Base-by-base conservation (phyloP, 129 eudicot species). In the Pulicaria dysenterica region DNA sequence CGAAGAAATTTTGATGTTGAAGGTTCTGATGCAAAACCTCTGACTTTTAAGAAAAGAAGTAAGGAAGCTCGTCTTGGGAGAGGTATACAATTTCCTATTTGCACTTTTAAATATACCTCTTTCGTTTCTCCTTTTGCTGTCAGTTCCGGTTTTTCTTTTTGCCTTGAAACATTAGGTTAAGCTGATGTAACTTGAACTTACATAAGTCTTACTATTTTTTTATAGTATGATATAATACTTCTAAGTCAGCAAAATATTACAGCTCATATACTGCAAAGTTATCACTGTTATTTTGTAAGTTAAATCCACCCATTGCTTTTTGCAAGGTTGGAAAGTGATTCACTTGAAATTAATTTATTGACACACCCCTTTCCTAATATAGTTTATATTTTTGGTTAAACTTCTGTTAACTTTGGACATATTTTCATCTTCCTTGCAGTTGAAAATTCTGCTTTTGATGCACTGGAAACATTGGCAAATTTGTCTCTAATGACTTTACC, bases 391-490 rank as follows among this genome's bases (percentile, higher is more conserved):
- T 24, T 24, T 24, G 31, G 31, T 17, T 31, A 31, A n/a, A 4
- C 36, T 40, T 63, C 8, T 14, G 46, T 45, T 19, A 45, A 17
- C 24, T 6, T 44, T 44, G 45, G 57, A 45, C 42, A 12, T 65
- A 45, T 19, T 37, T 5, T 38, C 17, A 13, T 56, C 49, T 67
- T 77, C 63, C 77, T 42, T 81, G 79, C 47, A 94, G 98, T 90
- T 84, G 95, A 94, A 63, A 83, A 37, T 58, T 74, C 90, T 79
- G 85, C 88, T 42, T 85, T 94, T 51, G 91, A 90, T 76, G 97
- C 98, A n/a, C 58, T 94, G 78, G 93, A 94, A 77, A 70, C 95
- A 44, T 81, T 94, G 78, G 97, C 97, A 67, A 91, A 88, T 90
- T 70, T 90, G 88, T 94, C 98, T 14, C 53, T 90, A 70, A 79